Evolutionary conservation across 345 rosid species (phyloP), one percentile per base, ranked within the genome.

Genomic region (Cardiospermum halicacabum): DNA sequence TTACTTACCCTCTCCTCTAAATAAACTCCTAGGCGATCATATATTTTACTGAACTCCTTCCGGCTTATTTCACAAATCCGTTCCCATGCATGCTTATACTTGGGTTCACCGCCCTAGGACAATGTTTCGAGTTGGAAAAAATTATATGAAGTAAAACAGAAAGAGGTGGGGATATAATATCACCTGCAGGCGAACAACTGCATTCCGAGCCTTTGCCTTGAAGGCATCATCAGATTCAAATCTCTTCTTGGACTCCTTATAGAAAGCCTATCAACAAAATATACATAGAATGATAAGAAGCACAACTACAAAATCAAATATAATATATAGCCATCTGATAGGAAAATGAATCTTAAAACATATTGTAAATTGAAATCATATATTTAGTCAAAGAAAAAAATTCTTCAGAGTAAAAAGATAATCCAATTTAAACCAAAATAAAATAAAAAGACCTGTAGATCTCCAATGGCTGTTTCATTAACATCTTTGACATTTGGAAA

Each of bases 401-500:
- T n/a, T n/a, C n/a, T n/a, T n/a, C n/a, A n/a, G n/a, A n/a, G n/a
- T n/a, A n/a, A n/a, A n/a, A n/a, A n/a, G n/a, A n/a, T n/a, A n/a
- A n/a, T n/a, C n/a, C n/a, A n/a, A n/a, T n/a, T n/a, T n/a, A n/a
- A n/a, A n/a, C n/a, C n/a, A n/a, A n/a, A n/a, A n/a, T n/a, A n/a
- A n/a, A n/a, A n/a, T n/a, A n/a, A n/a, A n/a, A n/a, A n/a, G n/a
- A 92, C 98, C 92, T 93, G 97, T 58, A 93, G 84, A 77, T 93
- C 97, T 73, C 91, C 96, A 70, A 93, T 90, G 19, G 95, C 93
- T 56, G 77, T 65, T 74, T 85, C 96, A 49, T 75, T 84, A 37
- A 78, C 84, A 60, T 75, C 84, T 58, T 90, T 91, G 39, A 73
- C 54, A 71, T 84, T 83, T 8, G 97, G 89, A 60, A 83, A 85